A percentile compares a stretch with the other conserved stretches of the same genome.
Conservation (phyloP, 441 rosid genomes). For the Viola pubescens region DNA sequence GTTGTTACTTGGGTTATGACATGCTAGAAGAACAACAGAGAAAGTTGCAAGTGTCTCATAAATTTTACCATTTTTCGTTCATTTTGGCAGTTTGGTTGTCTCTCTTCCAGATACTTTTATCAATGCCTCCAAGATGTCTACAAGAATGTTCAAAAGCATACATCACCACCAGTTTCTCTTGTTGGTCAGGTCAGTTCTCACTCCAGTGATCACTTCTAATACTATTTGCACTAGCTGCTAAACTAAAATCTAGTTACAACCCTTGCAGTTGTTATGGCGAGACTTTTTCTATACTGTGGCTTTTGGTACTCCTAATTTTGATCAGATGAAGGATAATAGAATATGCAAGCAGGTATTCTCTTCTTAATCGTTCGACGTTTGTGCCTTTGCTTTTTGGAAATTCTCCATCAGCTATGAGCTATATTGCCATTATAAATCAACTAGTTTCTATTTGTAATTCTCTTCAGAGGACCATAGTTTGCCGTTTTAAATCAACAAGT, state of each 20-base stretch:
- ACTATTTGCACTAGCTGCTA: constrained; percentile 9
- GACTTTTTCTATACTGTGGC: constrained; percentile 91
- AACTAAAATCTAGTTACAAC: constrained; percentile 18
- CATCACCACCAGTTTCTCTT: constrained; percentile 92
- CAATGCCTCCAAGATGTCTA: constrained; percentile 66
- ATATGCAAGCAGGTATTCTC: constrained; percentile 81
- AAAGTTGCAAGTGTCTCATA: constrained; percentile 1
- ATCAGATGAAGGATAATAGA: constrained; percentile 67
- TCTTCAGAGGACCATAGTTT: too few species aligned
- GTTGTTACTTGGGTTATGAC: not conserved
- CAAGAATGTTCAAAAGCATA: constrained; percentile 51
- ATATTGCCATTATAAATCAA: not conserved
- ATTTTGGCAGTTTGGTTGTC: constrained; percentile 85
- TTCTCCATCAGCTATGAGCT: not conserved
- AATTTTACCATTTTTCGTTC: not conserved
- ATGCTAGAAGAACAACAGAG: not conserved
- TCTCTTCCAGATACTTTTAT: constrained; percentile 90
- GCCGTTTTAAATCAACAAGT: too few species aligned
- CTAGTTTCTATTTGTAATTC: too few species aligned
- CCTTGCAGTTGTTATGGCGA: constrained; percentile 71
- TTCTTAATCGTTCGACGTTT: too few species aligned
- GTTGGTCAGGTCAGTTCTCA: constrained; percentile 65
- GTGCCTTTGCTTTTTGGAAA: too few species aligned
- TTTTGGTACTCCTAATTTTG: constrained; percentile 85
- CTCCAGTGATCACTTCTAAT: constrained; percentile 5